Conservation (phyloP, 2,329 filamentous ascomycete species). For the Macrophomina tecta region DNA sequence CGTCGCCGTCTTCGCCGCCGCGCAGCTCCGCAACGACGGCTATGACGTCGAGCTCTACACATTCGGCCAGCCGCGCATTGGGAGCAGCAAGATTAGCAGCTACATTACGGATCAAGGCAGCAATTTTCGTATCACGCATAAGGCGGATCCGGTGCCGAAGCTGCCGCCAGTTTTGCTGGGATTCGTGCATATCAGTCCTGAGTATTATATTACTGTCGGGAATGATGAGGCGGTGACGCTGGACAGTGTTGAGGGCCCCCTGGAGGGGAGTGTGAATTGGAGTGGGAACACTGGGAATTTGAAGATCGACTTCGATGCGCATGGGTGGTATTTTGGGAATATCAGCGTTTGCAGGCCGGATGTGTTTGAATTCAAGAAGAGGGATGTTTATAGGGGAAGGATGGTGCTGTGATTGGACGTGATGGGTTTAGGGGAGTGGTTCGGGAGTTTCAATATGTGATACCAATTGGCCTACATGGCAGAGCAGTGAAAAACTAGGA, state of each 20-base stretch:
- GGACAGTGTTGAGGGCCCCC: slow-evolving; percentile 34
- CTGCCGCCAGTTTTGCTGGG: slow-evolving; percentile 66
- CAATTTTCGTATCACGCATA: slow-evolving; percentile 71
- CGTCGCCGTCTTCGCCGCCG: slow-evolving; percentile 65
- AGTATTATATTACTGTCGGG: slow-evolving; percentile 60
- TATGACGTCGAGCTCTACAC: slow-evolving; percentile 65
- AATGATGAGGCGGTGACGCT: slow-evolving; percentile 34
- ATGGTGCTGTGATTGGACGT: background rate
- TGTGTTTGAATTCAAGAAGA: slow-evolving; percentile 22
- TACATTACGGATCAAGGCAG: slow-evolving; percentile 61
- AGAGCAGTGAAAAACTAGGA: too few species aligned
- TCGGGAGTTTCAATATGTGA: background rate
- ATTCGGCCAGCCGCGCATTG: slow-evolving; percentile 71
- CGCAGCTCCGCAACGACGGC: slow-evolving; percentile 59
- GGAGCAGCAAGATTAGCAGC: slow-evolving; percentile 61
- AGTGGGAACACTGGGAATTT: slow-evolving; percentile 41
- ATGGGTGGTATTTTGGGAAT: slow-evolving; percentile 45
- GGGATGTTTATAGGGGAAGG: background rate
- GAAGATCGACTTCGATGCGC: slow-evolving; percentile 38
- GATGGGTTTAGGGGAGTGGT: background rate
- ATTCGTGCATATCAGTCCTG: slow-evolving; percentile 71
- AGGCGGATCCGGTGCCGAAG: slow-evolving; percentile 70
- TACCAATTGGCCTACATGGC: background rate
- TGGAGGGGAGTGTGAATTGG: slow-evolving; percentile 34
- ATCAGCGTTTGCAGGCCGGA: slow-evolving; percentile 31